phyloP scores from a whole-genome alignment of 140 eudicot species.

The Oenanthe javanica region DNA sequence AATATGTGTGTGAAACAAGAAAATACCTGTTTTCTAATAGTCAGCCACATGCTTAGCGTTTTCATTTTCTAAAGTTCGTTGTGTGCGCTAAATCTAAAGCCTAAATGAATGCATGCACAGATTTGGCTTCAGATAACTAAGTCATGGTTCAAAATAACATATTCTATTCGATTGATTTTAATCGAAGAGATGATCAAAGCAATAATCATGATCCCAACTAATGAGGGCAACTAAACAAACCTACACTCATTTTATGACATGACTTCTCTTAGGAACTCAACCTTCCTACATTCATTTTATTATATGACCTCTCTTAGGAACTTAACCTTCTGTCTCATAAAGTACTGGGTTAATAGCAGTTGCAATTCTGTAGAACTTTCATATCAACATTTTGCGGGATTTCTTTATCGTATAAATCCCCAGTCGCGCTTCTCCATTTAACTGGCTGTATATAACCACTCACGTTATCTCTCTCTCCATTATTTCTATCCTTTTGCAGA shows the following conservation, averaged over 20 bases:
- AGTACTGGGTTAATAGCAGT: not conserved
- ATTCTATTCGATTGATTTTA: not conserved
- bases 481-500: not conserved
- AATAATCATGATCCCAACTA: not conserved
- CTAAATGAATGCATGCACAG: not conserved
- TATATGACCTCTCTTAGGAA: not conserved
- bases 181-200: not conserved
- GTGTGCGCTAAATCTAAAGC: not conserved
- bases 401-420: not conserved
- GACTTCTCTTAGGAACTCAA: too few relatives aligned
- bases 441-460: not conserved
- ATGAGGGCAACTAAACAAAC: not conserved
- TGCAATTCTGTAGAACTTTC: not conserved
- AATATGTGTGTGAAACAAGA: not conserved
- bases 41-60: constrained; percentile 3
- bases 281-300: not conserved
- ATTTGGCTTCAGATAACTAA: not conserved
- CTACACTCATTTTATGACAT: not conserved
- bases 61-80: not conserved
- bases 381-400: not conserved
- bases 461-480: not conserved
- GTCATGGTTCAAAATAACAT: not conserved
- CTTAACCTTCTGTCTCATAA: not conserved
- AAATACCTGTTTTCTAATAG: not conserved
- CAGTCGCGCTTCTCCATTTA: not conserved